phyloP scores from a whole-genome alignment of 768 basidiomycete species.

The Panaeolus cyanescens region DNA sequence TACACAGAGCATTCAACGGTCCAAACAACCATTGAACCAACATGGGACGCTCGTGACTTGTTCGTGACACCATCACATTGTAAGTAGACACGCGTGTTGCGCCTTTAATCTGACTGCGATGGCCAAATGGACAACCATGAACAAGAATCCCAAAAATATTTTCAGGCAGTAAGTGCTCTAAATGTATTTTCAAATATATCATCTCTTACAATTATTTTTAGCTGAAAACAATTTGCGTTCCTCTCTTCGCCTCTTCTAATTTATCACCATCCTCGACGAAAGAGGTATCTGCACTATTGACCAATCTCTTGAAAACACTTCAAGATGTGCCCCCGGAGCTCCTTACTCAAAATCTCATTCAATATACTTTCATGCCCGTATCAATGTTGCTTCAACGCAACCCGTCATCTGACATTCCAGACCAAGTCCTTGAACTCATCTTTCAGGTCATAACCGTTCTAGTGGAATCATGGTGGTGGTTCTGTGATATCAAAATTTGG shows the following conservation, averaged over 20 bases:
- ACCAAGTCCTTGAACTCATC: conserved; percentile 77
- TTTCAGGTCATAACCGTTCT: conserved; percentile 60
- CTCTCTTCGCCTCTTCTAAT: conserved; percentile 70
- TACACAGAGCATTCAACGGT: too few species aligned
- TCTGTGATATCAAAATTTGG: conserved; percentile 72
- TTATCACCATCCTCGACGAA: conserved; percentile 58
- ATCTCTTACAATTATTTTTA: conserved; percentile 16
- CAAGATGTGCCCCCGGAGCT: conserved; percentile 38
- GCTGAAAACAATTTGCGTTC: conserved; percentile 79
- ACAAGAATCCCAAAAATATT: background rate
- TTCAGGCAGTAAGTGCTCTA: background rate
- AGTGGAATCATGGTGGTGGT: conserved; percentile 84
- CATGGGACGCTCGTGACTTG: background rate
- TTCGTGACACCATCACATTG: background rate
- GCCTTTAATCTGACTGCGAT: background rate
- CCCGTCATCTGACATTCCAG: conserved; percentile 64
- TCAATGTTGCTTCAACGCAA: conserved; percentile 85
- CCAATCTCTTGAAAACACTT: conserved; percentile 51
- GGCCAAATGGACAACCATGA: background rate
- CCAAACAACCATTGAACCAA: too few species aligned
- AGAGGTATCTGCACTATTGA: conserved; percentile 51
- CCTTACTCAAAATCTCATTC: conserved; percentile 63
- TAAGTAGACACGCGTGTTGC: background rate
- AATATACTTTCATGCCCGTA: conserved; percentile 87
- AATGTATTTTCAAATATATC: background rate